These are phyloP conservation scores for Clavispora phyllophila DNA, from an alignment of 805 yeast species.

Conservation along the genomic window DNA sequence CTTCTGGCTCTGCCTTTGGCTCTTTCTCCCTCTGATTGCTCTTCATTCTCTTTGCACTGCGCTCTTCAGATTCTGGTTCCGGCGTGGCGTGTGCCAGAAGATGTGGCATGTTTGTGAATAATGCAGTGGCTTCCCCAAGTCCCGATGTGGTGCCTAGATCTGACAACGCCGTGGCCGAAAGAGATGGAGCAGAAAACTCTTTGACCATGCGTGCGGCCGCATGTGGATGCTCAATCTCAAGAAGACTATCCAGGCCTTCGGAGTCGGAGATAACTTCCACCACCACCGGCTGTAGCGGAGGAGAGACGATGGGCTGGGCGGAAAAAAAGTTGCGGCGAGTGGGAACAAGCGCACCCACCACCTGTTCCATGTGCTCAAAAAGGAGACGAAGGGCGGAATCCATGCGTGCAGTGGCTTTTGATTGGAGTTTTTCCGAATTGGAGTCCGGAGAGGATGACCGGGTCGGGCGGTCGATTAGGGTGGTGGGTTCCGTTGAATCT, in stretches of 20 bases:
- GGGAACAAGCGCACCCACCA: conserved; percentile 8
- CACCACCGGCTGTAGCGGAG: neutral
- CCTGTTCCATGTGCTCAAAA: conserved; percentile 2
- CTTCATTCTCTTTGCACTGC: too few species aligned
- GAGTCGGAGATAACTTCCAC: conserved; percentile 22
- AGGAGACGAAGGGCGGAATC: conserved; percentile 1
- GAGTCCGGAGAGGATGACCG: too few species aligned
- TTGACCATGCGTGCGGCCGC: neutral
- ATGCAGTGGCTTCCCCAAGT: conserved; percentile 14
- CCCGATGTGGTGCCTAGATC: conserved; percentile 14
- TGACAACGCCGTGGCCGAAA: conserved; percentile 7
- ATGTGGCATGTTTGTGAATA: conserved; percentile 18
- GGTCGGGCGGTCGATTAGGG: too few species aligned
- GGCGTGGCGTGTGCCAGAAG: conserved; percentile 11
- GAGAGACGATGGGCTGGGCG: neutral
- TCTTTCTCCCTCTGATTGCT: too few species aligned
- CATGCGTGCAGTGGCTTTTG: neutral
- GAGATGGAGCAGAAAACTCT: neutral
- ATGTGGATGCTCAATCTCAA: conserved; percentile 3
- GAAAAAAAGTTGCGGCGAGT: conserved; percentile 4
- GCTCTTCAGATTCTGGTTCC: conserved; percentile 2
- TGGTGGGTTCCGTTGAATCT: too few species aligned
- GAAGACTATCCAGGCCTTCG: conserved; percentile 13
- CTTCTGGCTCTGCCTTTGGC: too few species aligned
- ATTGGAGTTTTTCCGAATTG: too few species aligned